Percentiles rank a stretch among this genome's conserved stretches.
phyloP scores from a whole-genome alignment of 1,284 basidiomycete species.

The Microbotryomycetes sp. region DNA sequence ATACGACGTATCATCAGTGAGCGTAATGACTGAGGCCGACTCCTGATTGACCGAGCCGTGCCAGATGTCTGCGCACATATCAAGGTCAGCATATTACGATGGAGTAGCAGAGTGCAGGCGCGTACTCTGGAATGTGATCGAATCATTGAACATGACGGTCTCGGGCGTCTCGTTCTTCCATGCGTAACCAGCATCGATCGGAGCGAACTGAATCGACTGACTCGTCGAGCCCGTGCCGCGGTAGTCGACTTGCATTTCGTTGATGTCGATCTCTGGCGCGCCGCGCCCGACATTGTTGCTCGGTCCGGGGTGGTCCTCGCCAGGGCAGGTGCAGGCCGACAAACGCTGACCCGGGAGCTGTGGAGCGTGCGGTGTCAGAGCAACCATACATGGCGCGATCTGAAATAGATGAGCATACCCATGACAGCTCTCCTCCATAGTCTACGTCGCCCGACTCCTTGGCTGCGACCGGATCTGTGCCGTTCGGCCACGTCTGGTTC shows the following conservation, averaged over 20 bases:
- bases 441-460: slow-evolving; percentile 37
- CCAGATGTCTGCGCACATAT: slow-evolving; percentile 14
- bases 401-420: slow-evolving; percentile 9
- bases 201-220: slow-evolving; percentile 47
- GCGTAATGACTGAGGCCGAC: slow-evolving; percentile 28
- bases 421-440: slow-evolving; percentile 32
- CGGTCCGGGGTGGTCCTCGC: slow-evolving; percentile 44
- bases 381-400: slow-evolving; percentile 41
- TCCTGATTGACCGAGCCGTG: slow-evolving; percentile 30
- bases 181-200: slow-evolving; percentile 48
- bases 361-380: slow-evolving; percentile 13
- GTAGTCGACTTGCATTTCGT: slow-evolving; percentile 46
- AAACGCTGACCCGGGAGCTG: slow-evolving; percentile 48
- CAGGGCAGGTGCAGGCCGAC: slow-evolving; percentile 44
- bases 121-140: slow-evolving; percentile 6
- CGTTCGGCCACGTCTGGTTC: slow-evolving; percentile 46
- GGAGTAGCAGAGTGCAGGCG: not conserved
- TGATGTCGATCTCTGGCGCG: slow-evolving; percentile 51
- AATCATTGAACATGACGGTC: not conserved
- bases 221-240: slow-evolving; percentile 41
- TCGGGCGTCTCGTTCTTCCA: slow-evolving; percentile 42
- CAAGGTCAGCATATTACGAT: not conserved
- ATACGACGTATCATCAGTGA: slow-evolving; percentile 24
- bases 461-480: slow-evolving; percentile 40
- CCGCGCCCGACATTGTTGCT: slow-evolving; percentile 42